A percentile compares a stretch with the other conserved stretches of the same genome.
phyloP scores from a whole-genome alignment of 2,329 filamentous ascomycete species.

The Fusarium albidum region DNA sequence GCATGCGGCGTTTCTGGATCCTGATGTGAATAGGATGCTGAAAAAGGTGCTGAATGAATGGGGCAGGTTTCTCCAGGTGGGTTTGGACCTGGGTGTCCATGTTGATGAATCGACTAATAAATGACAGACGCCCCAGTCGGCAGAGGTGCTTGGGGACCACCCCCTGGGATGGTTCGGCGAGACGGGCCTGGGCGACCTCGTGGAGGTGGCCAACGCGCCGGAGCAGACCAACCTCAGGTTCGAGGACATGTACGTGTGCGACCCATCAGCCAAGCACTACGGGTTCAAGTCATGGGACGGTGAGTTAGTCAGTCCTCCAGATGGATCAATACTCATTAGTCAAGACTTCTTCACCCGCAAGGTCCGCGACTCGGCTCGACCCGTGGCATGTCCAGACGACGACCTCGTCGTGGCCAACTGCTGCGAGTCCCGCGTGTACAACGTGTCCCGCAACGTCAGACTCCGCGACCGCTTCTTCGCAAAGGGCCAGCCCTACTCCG shows the following conservation, averaged over 20 bases:
- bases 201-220: slow-evolving; percentile 60
- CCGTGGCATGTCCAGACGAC: slow-evolving; percentile 65
- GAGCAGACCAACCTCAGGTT: slow-evolving; percentile 55
- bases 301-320: too few species aligned
- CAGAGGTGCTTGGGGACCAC: slow-evolving; percentile 55
- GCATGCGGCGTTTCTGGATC: slow-evolving; percentile 62
- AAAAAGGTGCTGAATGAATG: slow-evolving; percentile 66
- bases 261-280: slow-evolving; percentile 60
- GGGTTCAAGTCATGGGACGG: slow-evolving; percentile 74
- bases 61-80: slow-evolving; percentile 61
- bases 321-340: not conserved
- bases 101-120: not conserved
- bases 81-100: too few species aligned
- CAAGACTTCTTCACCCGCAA: slow-evolving; percentile 70
- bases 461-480: slow-evolving; percentile 71
- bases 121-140: slow-evolving; percentile 59
- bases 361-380: slow-evolving; percentile 62
- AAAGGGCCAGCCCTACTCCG: slow-evolving; percentile 74
- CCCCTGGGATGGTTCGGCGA: slow-evolving; percentile 63
- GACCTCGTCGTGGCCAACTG: slow-evolving; percentile 64
- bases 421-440: slow-evolving; percentile 70
- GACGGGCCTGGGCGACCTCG: slow-evolving; percentile 56
- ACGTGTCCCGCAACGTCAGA: slow-evolving; percentile 58
- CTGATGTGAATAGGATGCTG: slow-evolving; percentile 61
- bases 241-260: slow-evolving; percentile 68